A percentile compares a stretch with the other conserved stretches of the same genome.
Evolutionary conservation across 208 protist genomes (phyloP).

Genomic region (Crithidia bombi): DNA sequence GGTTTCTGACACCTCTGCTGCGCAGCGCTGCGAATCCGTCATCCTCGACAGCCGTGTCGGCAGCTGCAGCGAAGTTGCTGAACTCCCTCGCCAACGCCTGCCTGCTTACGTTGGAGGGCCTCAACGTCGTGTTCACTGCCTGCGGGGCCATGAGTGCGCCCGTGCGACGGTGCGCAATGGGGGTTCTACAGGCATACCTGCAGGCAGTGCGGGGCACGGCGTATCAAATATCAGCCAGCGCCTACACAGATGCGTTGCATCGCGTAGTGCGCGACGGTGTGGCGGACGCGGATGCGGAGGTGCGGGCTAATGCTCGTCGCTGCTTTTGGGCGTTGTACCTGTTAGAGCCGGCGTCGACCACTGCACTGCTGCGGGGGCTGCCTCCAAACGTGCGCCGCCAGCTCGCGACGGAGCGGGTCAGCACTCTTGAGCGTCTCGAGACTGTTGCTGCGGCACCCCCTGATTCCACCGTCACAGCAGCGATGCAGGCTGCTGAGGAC

Average conservation of each 20-base stretch:
- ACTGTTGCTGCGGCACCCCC: conserved; percentile 1
- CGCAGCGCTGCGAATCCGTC: conserved; percentile 40
- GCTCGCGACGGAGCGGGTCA: conserved; percentile 25
- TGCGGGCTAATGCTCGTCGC: conserved; percentile 37
- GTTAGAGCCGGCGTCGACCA: conserved; percentile 47
- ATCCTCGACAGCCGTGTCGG: conserved; percentile 19
- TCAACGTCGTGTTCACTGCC: conserved; percentile 46
- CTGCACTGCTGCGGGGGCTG: conserved; percentile 35
- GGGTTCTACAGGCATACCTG: conserved; percentile 42
- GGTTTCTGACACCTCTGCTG: conserved; percentile 57
- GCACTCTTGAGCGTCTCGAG: conserved; percentile 25
- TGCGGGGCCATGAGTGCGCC: conserved; percentile 33
- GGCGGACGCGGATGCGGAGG: conserved; percentile 50
- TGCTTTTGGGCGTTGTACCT: conserved; percentile 58
- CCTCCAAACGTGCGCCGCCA: conserved; percentile 29
- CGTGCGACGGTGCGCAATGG: conserved; percentile 45
- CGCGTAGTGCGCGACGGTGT: conserved; percentile 45
- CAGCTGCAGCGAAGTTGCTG: conserved; percentile 38
- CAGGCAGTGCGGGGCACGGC: conserved; percentile 47
- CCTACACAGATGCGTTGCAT: conserved; percentile 42
- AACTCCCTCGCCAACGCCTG: conserved; percentile 32
- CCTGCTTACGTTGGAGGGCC: conserved; percentile 47
- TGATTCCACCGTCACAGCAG: neutral
- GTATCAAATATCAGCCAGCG: conserved; percentile 30
- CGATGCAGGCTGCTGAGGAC: neutral